Evolutionary conservation across 2,329 filamentous ascomycete species (phyloP), one percentile per base, ranked within the genome.

Genomic region (Berkeleyomyces rouxiae): DNA sequence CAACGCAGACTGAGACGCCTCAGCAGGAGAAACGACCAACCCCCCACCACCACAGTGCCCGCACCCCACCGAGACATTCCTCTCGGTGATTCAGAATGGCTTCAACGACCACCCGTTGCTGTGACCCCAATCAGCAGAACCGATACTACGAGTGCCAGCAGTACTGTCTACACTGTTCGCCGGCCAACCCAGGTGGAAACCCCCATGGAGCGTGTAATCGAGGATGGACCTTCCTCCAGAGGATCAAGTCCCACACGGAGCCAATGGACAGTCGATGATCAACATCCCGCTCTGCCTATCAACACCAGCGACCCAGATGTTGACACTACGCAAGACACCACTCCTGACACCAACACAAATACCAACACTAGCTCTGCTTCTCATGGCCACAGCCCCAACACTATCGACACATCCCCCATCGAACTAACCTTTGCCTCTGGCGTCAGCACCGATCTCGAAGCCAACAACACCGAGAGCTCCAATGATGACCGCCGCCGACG

Each of bases 71-170:
- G 68, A 39, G 74, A 78, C 61, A 65, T 79, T 10, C 78, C 78
- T 43, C 79, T 79, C 10, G 60, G 61, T 7, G 59, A 58, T 23
- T 77, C 77, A 0, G 68, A 79, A 9, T 79, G 80, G 83, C 76
- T 82, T 64, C 70, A 79, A 66, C 73, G 81, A n/a, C 81, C 82
- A 47, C 72, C 77, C 4, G 76, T 79, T 43, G 77, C 77, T 40
- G 75, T 76, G 2, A 84, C 82, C 0, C 82, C 82, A 0, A 70
- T 83, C 51, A 85, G 82, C 68, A 76, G 82, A 66, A 81, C 82
- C 16, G 82, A 85, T 65, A 84, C 82, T 1, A 77, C 80, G 16
- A 85, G 82, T 67, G 82, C 81, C 0, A 82, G 81, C 53, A 85
- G 82, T 69, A 85, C 82, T 0, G 78, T 82, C 2, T 86, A 86